Evolutionary conservation across 139 green algal genomes (phyloP), one percentile per base, ranked within the genome.

Genomic region (Micromonas commoda): DNA sequence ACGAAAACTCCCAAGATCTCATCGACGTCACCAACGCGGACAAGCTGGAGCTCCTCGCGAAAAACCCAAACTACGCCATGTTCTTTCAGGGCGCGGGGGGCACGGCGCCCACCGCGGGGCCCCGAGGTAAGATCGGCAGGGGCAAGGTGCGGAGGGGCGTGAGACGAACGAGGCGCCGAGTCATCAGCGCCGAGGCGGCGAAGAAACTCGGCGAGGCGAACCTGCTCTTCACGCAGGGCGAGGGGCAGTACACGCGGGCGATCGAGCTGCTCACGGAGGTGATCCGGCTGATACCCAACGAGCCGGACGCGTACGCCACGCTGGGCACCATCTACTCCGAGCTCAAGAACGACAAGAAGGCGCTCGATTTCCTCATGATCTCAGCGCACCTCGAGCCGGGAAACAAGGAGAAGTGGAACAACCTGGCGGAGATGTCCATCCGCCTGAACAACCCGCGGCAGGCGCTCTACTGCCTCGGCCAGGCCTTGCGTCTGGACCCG

Each of bases 341-440:
- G 0, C 67, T 77, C 23, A 80, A 76, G n/a, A 79, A 92, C 32
- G 32, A 33, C 24, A 86, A 81, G 31, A 89, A 88, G 77, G 85
- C 90, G 0, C 83, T 97, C 24, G 86, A 96, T 81, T 96, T 94
- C 77, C 90, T 87, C 84, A 96, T 96, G 89, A 92, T 96, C 35
- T 89, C 91, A 0, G 91, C 86, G 2, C 91, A 96, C 84, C 82
- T 96, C 34, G 89, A 84, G 2, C 86, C 87, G 21, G 90, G 87
- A 79, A 84, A 94, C 57, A 24, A 86, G n/a, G 28, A 57, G 3
- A 80, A 93, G 57, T 96, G 92, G 92, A 84, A 88, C 51, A 86
- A 88, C 33, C 81, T 96, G 63, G 90, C 91, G 0, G 65, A 80
- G 26, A 81, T 92, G 77, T 91, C 83, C 51, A 84, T 73, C 0